Base-by-base conservation (phyloP, 352 stramenopile species). In the Phytophthora ramorum region DNA sequence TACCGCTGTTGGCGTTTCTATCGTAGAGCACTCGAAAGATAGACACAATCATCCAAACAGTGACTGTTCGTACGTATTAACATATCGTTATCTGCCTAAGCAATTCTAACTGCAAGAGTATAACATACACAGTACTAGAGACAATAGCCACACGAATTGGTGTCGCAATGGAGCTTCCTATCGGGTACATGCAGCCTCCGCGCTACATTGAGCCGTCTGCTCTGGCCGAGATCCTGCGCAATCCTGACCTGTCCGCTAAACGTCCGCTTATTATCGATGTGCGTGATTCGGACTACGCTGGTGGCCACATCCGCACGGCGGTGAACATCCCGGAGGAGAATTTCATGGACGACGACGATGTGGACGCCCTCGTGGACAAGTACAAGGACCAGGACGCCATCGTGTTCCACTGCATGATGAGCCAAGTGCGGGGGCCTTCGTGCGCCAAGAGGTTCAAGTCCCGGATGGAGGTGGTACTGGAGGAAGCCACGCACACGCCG, bases 331-430 rank as follows among this genome's bases (percentile, higher is more conserved):
- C 87, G 0, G 83, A 92, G 69, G 86, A 87, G 24, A 76, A 85
- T 69, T 93, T 96, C 58, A 80, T 89, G 55, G 83, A 93, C 54
- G 85, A 96, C 63, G 79, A 84, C 51, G 74, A 90, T n/a, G 83
- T 96, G 24, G 86, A 96, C 63, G 78, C 76, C 41, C 68, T 96
- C 26, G 83, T 96, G 48, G 38, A 69, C 19, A 79, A 79, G 44
- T 91, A 86, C 70, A 81, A 90, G 66, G 60, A 86, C 54, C 71
- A 87, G 50, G 68, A 84, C 30, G 53, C 74, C 47, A 77, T 96
- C 67, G 81, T 96, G 22, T 95, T 96, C 61, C 88, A 96, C 71
- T 96, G 88, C 76, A 95, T 95, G 85, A 76, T 96, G 73, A 96
- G 85, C 35, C 88, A 96, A 66, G 74, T 96, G 43, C 88, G 88